phyloP scores from a whole-genome alignment of 1,284 basidiomycete species.

The Irpex sp. region DNA sequence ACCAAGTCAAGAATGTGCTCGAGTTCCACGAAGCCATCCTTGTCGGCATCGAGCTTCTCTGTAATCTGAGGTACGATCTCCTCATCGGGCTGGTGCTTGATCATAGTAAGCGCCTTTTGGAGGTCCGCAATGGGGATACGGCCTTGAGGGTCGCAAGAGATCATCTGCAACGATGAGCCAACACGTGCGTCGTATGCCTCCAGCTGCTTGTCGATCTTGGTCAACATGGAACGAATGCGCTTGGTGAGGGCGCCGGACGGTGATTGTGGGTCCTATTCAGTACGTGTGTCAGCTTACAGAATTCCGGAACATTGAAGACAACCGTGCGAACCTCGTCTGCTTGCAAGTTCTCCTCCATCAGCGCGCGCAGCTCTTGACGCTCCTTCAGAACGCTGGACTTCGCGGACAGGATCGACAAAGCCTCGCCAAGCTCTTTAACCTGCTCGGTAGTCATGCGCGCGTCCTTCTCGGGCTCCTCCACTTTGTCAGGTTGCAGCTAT shows the following conservation, averaged over 20 bases:
- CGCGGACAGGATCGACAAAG: conserved; percentile 87
- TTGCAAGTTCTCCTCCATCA: conserved; percentile 91
- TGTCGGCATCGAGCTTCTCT: conserved; percentile 93
- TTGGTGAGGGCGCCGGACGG: conserved; percentile 85
- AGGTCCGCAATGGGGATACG: conserved; percentile 90
- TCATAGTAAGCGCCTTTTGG: conserved; percentile 87
- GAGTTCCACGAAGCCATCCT: conserved; percentile 91
- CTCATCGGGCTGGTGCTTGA: conserved; percentile 92
- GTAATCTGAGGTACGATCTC: conserved; percentile 88
- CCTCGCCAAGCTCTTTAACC: conserved; percentile 90
- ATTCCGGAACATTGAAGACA: too few species aligned
- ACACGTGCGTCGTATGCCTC: conserved; percentile 91
- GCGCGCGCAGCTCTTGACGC: conserved; percentile 82
- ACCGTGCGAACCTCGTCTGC: conserved; percentile 68
- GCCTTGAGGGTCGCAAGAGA: conserved; percentile 89
- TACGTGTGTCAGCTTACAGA: not conserved
- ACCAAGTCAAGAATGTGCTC: conserved; percentile 80
- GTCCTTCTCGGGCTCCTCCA: conserved; percentile 41
- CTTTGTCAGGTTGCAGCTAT: conserved; percentile 46
- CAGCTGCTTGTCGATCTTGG: conserved; percentile 92
- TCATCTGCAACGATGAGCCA: conserved; percentile 90
- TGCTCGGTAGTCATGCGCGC: conserved; percentile 98
- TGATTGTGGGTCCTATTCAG: conserved; percentile 65
- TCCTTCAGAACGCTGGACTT: conserved; percentile 98
- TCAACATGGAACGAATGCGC: conserved; percentile 93